Evolutionary conservation across 1,284 basidiomycete species (phyloP).

Genomic region (Pulveroboletus sp.): DNA sequence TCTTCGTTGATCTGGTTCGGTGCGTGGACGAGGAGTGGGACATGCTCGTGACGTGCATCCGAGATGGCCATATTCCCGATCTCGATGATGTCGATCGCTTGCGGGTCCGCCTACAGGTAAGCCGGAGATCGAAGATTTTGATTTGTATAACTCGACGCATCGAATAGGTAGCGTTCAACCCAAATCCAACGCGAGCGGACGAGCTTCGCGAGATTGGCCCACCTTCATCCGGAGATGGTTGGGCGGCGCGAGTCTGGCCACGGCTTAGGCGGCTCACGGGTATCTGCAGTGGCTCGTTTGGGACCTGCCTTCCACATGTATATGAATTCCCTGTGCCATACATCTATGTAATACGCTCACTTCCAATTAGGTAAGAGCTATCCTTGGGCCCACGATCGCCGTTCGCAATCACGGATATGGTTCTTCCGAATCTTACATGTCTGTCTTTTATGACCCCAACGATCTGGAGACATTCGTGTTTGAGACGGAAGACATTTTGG

Average conservation of each 20-base stretch:
- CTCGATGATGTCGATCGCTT: constrained; percentile 4
- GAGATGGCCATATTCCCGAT: constrained; percentile 6
- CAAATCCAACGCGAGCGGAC: constrained; percentile 9
- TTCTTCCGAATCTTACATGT: constrained; percentile 15
- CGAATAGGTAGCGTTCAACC: constrained; percentile 4
- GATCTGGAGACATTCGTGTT: constrained; percentile 14
- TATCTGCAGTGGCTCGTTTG: constrained; percentile 20
- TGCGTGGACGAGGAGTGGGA: constrained; percentile 6
- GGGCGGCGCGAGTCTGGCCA: constrained; percentile 18
- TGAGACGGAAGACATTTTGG: constrained; percentile 11
- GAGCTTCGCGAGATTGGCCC: constrained; percentile 15
- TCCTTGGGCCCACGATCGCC: constrained; percentile 14
- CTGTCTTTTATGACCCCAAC: constrained; percentile 1
- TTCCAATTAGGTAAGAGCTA: not conserved
- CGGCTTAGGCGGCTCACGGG: constrained; percentile 10
- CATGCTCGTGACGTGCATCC: constrained; percentile 3
- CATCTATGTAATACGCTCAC: not conserved
- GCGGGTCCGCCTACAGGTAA: constrained; percentile 5
- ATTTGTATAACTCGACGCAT: not conserved
- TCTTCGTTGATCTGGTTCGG: constrained; percentile 12
- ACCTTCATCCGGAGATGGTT: constrained; percentile 17
- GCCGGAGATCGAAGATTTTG: not conserved
- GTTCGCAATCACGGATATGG: constrained; percentile 19
- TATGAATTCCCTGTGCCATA: not conserved
- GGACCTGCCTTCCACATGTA: constrained; percentile 14